A percentile compares a stretch with the other conserved stretches of the same genome.
phyloP scores from a whole-genome alignment of 139 green algal genomes.

The Coelastrella sp. region DNA sequence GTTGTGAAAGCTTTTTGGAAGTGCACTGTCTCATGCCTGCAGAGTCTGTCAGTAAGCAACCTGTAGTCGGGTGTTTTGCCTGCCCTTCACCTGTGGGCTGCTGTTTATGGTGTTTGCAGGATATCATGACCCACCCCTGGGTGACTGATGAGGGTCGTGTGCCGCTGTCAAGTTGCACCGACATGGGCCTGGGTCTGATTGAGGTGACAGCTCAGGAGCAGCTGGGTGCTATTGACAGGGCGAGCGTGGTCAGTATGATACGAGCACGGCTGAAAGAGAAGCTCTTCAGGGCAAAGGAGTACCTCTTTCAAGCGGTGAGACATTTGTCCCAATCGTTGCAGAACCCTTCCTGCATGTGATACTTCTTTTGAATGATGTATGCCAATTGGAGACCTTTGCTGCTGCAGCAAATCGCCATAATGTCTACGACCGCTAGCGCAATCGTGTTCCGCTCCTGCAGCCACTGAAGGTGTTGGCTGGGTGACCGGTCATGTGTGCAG shows the following conservation, averaged over 20 bases:
- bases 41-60: no score
- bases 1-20: no score
- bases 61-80: background rate
- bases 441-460: no score
- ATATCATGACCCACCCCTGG: constrained; percentile 50
- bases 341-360: background rate
- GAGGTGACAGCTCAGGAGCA: constrained; percentile 53
- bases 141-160: constrained; percentile 50
- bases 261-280: constrained; percentile 65
- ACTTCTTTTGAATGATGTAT: no score
- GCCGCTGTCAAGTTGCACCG: constrained; percentile 21
- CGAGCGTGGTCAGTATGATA: constrained; percentile 58
- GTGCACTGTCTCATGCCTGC: background rate
- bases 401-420: background rate
- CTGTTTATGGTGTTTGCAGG: background rate
- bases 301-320: constrained; percentile 62
- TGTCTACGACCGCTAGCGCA: no score
- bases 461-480: no score
- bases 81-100: background rate
- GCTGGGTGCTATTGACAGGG: constrained; percentile 61
- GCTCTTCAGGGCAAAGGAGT: constrained; percentile 47
- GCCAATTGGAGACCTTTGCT: background rate
- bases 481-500: background rate
- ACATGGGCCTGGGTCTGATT: constrained; percentile 40
- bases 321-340: background rate